Percentiles rank a stretch among this genome's conserved stretches.
Evolutionary conservation across 306 rosid genomes (phyloP).

Genomic region (Macrotyloma uniflorum): DNA sequence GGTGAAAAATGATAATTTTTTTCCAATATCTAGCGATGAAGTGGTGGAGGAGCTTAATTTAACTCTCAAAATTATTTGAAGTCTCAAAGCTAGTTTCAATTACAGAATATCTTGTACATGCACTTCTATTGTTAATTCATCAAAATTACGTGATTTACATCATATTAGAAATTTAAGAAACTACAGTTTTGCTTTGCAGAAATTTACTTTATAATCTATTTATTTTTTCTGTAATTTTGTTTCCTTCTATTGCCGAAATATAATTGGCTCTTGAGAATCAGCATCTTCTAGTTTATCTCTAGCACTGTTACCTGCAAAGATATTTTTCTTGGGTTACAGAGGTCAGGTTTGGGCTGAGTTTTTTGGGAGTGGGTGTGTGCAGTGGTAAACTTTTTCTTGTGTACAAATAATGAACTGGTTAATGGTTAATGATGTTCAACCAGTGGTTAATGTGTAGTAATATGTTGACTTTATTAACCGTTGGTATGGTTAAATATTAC

Average conservation of each 20-base stretch:
- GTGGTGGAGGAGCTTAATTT: too few relatives aligned
- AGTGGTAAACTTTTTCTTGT: too few relatives aligned
- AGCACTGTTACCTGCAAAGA: neutral
- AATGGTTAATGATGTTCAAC: neutral
- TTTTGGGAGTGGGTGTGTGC: neutral
- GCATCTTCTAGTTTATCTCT: constrained; percentile 9
- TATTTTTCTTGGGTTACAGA: neutral
- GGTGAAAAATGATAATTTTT: too few relatives aligned
- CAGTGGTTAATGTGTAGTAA: neutral
- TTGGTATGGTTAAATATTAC: neutral
- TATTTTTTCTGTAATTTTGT: neutral
- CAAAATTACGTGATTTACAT: too few relatives aligned
- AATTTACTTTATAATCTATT: neutral
- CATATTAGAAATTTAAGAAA: too few relatives aligned
- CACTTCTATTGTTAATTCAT: too few relatives aligned
- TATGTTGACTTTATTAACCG: neutral
- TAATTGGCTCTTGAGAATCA: neutral
- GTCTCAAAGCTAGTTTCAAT: too few relatives aligned
- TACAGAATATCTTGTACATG: too few relatives aligned
- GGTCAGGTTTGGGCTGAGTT: neutral
- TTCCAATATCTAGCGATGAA: too few relatives aligned
- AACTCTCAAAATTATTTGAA: too few relatives aligned
- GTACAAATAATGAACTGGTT: neutral
- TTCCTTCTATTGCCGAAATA: neutral
- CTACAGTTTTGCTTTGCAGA: constrained; percentile 25